phyloP scores from a whole-genome alignment of 2,329 filamentous ascomycete genomes.

The Sarocladium kiliense region DNA sequence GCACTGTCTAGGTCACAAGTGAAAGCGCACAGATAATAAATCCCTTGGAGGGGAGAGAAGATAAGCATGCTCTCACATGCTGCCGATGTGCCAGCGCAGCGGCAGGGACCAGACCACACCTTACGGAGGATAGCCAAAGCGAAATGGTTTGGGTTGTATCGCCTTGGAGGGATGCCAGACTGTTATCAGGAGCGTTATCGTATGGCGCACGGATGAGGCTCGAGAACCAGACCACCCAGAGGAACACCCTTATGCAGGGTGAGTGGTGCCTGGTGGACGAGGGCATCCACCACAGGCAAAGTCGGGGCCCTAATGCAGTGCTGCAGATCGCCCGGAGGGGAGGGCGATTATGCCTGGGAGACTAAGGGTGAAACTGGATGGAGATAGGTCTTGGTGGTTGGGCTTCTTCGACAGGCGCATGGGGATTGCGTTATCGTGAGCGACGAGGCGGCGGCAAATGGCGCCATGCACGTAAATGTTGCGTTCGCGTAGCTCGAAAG shows the following conservation, averaged over 20 bases:
- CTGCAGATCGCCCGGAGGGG: neutral
- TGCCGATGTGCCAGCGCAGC: neutral
- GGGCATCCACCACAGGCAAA: neutral
- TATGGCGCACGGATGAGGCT: neutral
- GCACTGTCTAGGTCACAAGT: neutral
- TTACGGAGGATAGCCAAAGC: neutral
- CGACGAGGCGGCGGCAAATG: neutral
- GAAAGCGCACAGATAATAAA: too few relatives aligned
- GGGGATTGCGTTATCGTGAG: neutral
- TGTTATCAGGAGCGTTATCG: neutral
- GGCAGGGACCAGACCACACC: neutral
- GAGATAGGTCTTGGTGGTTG: neutral
- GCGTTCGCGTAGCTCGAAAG: neutral
- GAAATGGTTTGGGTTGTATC: neutral
- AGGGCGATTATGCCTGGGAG: neutral
- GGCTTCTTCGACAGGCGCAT: neutral
- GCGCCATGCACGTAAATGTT: slow-evolving; percentile 5
- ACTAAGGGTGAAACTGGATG: neutral
- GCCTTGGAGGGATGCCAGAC: neutral
- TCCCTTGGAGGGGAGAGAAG: neutral
- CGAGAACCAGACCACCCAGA: neutral
- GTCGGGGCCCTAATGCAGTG: neutral
- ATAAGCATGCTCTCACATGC: neutral
- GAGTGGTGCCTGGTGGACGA: slow-evolving; percentile 1
- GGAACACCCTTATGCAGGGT: slow-evolving; percentile 1